These are phyloP conservation scores for Prunus mira DNA, from an alignment of 306 rosid species.

Conservation along the genomic window DNA sequence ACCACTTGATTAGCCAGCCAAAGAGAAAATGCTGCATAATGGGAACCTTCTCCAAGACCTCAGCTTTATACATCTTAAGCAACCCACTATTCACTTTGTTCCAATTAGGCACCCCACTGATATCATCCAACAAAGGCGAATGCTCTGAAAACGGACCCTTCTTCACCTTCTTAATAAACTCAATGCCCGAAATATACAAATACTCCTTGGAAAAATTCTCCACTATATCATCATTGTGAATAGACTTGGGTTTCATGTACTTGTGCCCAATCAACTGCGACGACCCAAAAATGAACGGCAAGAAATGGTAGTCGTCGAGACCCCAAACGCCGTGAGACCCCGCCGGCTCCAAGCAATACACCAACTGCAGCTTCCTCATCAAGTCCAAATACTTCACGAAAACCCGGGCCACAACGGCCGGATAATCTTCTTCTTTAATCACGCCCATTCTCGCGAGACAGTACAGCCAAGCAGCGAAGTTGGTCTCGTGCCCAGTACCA, in stretches of 20 bases:
- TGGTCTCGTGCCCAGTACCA: constrained; percentile 96
- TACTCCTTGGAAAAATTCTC: constrained; percentile 79
- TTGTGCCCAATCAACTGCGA: constrained; percentile 90
- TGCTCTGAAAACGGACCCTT: constrained; percentile 95
- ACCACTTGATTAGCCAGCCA: constrained; percentile 90
- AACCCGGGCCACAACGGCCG: constrained; percentile 57
- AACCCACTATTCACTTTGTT: constrained; percentile 86
- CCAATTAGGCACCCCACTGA: constrained; percentile 96
- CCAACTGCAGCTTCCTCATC: constrained; percentile 86
- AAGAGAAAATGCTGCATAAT: constrained; percentile 98
- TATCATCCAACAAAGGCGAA: constrained; percentile 94
- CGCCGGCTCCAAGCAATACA: constrained; percentile 84
- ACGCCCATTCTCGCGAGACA: constrained; percentile 67
- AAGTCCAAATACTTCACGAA: constrained; percentile 73
- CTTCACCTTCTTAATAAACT: constrained; percentile 86
- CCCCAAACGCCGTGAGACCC: constrained; percentile 99
- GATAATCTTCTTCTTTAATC: constrained; percentile 73
- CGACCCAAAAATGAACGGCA: constrained; percentile 84
- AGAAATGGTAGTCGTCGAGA: constrained; percentile 84
- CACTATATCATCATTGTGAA: constrained; percentile 82
- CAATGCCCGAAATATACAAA: constrained; percentile 63
- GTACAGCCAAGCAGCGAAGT: constrained; percentile 89
- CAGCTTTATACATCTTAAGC: constrained; percentile 95
- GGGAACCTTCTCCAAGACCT: constrained; percentile 97
- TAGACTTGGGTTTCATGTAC: constrained; percentile 95